Percentiles rank a stretch among this genome's conserved stretches.
Conservation (phyloP, 2,329 filamentous ascomycete genomes). For the Chalaropsis ovoidea region DNA sequence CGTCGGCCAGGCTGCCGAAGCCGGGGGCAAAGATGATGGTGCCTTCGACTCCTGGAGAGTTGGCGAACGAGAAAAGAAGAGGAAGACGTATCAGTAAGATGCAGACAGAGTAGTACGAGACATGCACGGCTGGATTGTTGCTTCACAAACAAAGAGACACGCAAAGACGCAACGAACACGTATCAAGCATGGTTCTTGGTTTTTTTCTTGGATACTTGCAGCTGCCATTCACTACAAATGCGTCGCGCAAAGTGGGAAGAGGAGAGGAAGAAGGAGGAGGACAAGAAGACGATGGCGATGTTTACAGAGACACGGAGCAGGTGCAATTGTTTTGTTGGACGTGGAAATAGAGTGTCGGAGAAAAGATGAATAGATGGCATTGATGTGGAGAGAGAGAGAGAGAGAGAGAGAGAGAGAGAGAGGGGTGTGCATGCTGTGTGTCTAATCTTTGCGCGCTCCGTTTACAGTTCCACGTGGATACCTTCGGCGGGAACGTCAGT, state of each 20-base stretch:
- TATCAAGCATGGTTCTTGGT: not conserved
- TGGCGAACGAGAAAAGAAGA: not conserved
- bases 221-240: constrained; percentile 13
- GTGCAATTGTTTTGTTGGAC: not conserved
- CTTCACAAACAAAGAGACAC: constrained; percentile 15
- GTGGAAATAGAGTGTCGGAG: not conserved
- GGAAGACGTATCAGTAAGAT: constrained; percentile 21
- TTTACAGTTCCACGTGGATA: constrained; percentile 83
- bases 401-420: no score
- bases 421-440: not conserved
- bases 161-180: constrained; percentile 12
- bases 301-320: not conserved
- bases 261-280: not conserved
- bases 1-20: constrained; percentile 22
- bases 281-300: not conserved
- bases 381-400: no score
- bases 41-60: constrained; percentile 24
- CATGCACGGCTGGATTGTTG: not conserved
- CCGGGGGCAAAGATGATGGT: constrained; percentile 21
- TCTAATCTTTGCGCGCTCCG: constrained; percentile 14
- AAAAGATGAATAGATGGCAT: not conserved
- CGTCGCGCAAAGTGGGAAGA: not conserved
- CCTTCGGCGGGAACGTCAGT: constrained; percentile 69
- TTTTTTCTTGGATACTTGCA: not conserved
- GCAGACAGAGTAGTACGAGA: not conserved